phyloP scores from a whole-genome alignment of 495 filamentous ascomycete species.

The Ascodesmis nigricans region DNA sequence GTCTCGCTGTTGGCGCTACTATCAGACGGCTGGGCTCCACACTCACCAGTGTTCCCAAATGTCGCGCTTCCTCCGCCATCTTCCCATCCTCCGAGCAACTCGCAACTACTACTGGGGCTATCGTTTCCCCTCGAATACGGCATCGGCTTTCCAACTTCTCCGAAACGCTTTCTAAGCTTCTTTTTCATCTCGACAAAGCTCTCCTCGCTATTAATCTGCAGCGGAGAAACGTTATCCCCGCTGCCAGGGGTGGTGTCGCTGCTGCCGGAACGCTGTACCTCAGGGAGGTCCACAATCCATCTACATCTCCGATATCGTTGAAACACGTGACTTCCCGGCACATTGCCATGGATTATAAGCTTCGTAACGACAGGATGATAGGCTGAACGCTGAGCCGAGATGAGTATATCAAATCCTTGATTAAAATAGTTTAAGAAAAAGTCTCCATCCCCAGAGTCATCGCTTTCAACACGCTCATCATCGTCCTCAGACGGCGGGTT shows the following conservation, averaged over 20 bases:
- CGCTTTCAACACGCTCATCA: too few species aligned
- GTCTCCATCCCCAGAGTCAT: slow-evolving; percentile 41
- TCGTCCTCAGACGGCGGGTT: slow-evolving; percentile 62
- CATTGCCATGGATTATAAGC: slow-evolving; percentile 73
- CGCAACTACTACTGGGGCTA: slow-evolving; percentile 72
- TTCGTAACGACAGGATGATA: slow-evolving; percentile 59
- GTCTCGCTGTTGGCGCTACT: too few species aligned
- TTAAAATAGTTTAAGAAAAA: slow-evolving; percentile 95
- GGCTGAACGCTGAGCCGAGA: slow-evolving; percentile 51
- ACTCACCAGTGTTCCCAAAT: slow-evolving; percentile 23
- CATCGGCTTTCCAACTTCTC: slow-evolving; percentile 54
- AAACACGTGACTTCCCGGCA: slow-evolving; percentile 89
- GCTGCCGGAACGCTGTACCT: too few species aligned
- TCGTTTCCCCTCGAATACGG: slow-evolving; percentile 77
- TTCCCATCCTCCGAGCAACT: slow-evolving; percentile 78
- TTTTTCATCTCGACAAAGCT: slow-evolving; percentile 46
- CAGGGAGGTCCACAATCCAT: slow-evolving; percentile 58
- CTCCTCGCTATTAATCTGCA: slow-evolving; percentile 47
- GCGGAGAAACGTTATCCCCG: too few species aligned
- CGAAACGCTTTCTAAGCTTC: slow-evolving; percentile 42
- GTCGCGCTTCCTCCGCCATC: slow-evolving; percentile 43
- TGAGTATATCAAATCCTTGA: slow-evolving; percentile 80
- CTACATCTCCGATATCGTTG: slow-evolving; percentile 78
- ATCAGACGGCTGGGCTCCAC: too few species aligned
- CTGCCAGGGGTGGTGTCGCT: slow-evolving; percentile 10